Percentiles rank a stretch among this genome's conserved stretches.
phyloP scores from a whole-genome alignment of 805 yeast species.

The Candida sphagnicola region DNA sequence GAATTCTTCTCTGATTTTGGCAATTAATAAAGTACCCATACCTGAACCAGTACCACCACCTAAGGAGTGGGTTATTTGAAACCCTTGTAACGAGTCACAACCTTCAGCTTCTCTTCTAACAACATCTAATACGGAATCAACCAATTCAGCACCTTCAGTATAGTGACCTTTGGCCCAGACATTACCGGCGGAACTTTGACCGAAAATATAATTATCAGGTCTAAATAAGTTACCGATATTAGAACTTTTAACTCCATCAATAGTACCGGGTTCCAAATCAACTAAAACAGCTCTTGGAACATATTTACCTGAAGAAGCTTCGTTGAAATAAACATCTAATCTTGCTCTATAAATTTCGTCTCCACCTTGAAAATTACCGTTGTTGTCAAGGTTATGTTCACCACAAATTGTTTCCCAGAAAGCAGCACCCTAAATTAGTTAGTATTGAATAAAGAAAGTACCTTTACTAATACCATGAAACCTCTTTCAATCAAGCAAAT shows the following conservation, averaged over 20 bases:
- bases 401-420: slow-evolving; percentile 92
- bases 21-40: slow-evolving; percentile 85
- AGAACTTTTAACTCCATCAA: slow-evolving; percentile 78
- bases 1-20: slow-evolving; percentile 85
- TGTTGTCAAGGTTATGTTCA: slow-evolving; percentile 75
- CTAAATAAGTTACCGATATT: slow-evolving; percentile 82
- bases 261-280: slow-evolving; percentile 92
- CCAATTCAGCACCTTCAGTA: slow-evolving; percentile 94
- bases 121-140: slow-evolving; percentile 84
- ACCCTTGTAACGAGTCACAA: slow-evolving; percentile 90
- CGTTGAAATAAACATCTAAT: slow-evolving; percentile 82
- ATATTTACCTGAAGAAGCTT: slow-evolving; percentile 82
- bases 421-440: slow-evolving; percentile 67
- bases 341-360: slow-evolving; percentile 45
- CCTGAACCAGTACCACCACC: slow-evolving; percentile 95
- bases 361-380: slow-evolving; percentile 65
- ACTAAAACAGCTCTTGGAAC: slow-evolving; percentile 92
- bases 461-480: too few species aligned
- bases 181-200: slow-evolving; percentile 91
- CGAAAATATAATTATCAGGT: slow-evolving; percentile 87
- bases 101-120: slow-evolving; percentile 93
- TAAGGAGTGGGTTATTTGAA: slow-evolving; percentile 66
- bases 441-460: slow-evolving; percentile 9
- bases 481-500: too few species aligned
- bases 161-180: slow-evolving; percentile 98